phyloP scores from a whole-genome alignment of 345 rosid species.

The Corchorus capsularis region DNA sequence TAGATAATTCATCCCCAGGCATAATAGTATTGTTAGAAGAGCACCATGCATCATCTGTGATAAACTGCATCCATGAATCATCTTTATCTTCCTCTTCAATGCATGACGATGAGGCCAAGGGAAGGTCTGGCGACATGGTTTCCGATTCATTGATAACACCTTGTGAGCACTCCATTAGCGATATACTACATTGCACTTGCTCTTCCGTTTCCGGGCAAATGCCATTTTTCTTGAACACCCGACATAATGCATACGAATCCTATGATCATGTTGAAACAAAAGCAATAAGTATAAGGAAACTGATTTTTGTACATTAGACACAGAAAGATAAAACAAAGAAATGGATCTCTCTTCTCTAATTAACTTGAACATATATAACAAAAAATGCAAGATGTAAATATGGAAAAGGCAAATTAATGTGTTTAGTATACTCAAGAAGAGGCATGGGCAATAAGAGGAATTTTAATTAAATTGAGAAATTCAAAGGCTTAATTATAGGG shows the following conservation, averaged over 20 bases:
- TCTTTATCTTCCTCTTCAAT: conserved; percentile 80
- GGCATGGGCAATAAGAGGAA: neutral
- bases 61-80: conserved; percentile 98
- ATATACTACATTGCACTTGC: conserved; percentile 51
- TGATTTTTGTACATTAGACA: too few relatives aligned
- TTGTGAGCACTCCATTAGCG: conserved; percentile 47
- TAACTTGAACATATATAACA: neutral
- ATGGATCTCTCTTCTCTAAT: neutral
- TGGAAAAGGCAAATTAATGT: neutral
- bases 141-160: conserved; percentile 42
- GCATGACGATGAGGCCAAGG: conserved; percentile 46
- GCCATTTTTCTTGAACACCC: conserved; percentile 94
- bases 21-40: conserved; percentile 39
- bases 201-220: conserved; percentile 72
- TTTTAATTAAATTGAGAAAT: neutral
- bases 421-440: neutral
- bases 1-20: conserved; percentile 20
- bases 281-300: too few relatives aligned
- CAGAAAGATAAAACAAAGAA: too few relatives aligned
- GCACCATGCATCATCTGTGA: conserved; percentile 88
- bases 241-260: conserved; percentile 91
- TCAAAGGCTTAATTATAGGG: conserved; percentile 6
- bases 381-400: neutral
- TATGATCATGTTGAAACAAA: conserved; percentile 19
- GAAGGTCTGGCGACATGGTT: conserved; percentile 78